A percentile compares a stretch with the other conserved stretches of the same genome.
Conservation (phyloP, 257 asterid species). For the Fraxinus pennsylvanica region DNA sequence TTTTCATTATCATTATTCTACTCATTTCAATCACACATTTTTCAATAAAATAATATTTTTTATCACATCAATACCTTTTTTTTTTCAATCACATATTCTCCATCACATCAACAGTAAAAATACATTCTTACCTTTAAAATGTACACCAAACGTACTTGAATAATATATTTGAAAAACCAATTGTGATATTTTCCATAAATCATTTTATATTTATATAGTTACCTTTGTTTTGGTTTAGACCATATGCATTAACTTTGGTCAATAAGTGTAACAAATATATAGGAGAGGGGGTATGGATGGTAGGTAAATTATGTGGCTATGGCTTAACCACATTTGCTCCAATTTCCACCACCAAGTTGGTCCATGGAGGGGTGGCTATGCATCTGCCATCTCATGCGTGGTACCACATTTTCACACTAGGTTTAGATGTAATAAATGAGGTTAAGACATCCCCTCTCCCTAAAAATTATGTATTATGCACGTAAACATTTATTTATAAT, state of each 20-base stretch:
- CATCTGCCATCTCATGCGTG: not conserved
- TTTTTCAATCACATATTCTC: too few relatives aligned
- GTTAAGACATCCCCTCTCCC: not conserved
- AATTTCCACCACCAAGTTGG: not conserved
- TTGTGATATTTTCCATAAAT: too few relatives aligned
- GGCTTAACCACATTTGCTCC: not conserved
- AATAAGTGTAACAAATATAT: not conserved
- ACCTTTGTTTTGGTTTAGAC: not conserved
- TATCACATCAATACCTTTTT: too few relatives aligned
- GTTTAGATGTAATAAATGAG: not conserved
- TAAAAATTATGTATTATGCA: too few relatives aligned
- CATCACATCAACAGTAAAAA: too few relatives aligned
- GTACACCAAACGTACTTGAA: too few relatives aligned
- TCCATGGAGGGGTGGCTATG: not conserved
- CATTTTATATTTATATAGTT: not conserved
- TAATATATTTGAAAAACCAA: too few relatives aligned
- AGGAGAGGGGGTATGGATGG: not conserved
- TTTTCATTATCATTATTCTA: too few relatives aligned
- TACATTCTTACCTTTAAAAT: too few relatives aligned
- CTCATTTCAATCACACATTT: too few relatives aligned
- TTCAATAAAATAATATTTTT: too few relatives aligned
- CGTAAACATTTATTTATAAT: too few relatives aligned
- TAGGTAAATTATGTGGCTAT: not conserved
- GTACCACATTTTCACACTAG: not conserved
- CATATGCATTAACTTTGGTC: not conserved